Conservation (phyloP, 345 rosid species). For the Gossypium longicalyx region DNA sequence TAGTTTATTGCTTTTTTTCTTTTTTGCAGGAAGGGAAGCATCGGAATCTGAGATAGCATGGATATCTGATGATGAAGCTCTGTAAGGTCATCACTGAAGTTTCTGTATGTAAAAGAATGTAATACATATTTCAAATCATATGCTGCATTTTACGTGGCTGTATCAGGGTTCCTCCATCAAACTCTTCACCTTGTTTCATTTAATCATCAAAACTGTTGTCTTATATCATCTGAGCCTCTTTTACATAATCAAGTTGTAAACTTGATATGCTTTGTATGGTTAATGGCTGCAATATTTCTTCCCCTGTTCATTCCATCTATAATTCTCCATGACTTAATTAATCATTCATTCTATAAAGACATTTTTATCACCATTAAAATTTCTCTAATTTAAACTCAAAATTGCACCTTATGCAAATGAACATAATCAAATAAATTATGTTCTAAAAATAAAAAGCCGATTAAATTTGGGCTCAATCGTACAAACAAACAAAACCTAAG, state of each 20-base stretch:
- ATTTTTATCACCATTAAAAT: too few relatives aligned
- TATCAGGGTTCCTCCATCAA: background rate
- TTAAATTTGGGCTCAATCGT: too few relatives aligned
- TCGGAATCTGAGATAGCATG: background rate
- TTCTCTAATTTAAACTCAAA: too few relatives aligned
- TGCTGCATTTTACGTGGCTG: background rate
- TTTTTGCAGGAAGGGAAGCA: background rate
- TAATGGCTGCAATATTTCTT: too few relatives aligned
- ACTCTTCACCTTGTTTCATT: background rate
- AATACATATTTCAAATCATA: background rate
- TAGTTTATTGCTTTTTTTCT: background rate
- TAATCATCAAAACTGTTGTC: background rate
- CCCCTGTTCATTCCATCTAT: background rate
- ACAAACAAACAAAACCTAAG: too few relatives aligned
- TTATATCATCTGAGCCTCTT: background rate
- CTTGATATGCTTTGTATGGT: too few relatives aligned
- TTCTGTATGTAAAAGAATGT: background rate
- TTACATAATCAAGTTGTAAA: background rate
- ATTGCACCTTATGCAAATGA: too few relatives aligned
- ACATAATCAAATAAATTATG: too few relatives aligned
- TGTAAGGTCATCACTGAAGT: slow-evolving; percentile 12
- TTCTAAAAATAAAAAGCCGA: too few relatives aligned
- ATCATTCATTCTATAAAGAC: too few relatives aligned
- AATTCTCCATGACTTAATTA: background rate
- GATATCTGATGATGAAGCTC: slow-evolving; percentile 1